Base-by-base conservation (phyloP, 2,329 filamentous ascomycete genomes). In the Exserohilum turcica region DNA sequence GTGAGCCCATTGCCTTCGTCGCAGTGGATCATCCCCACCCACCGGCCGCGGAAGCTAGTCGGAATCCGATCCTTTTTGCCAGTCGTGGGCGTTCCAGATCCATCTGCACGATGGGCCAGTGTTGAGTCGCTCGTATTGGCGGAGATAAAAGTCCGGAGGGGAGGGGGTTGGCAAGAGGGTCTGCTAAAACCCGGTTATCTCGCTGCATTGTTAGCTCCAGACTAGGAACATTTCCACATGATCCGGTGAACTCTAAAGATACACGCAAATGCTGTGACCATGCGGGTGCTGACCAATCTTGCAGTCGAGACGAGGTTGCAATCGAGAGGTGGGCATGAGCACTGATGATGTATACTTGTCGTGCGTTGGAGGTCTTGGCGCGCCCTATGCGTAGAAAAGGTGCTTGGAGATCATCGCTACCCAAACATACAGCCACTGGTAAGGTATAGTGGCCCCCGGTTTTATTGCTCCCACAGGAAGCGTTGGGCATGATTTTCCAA, bases 1-100 rank as follows among this genome's bases (percentile, higher is more conserved):
- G 52, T 38, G 28, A 51, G 44, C 47, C 27, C 33, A 24, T 24
- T 33, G 13, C 27, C 33, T 5, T 24, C 29, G 13, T 40, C 16
- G 24, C 31, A 28, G 35, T 36, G 32, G 19, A 57, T 28, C 21
- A 13, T 46, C 48, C 40, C 51, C 57, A 47, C 38, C 35, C 59
- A 38, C 57, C 61, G 63, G 61, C 59, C 59, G 63, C 61, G 63
- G 63, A 65, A 37, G 29, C 63, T 64, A 65, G 48, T 50, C 45
- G 4, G 19, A 18, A 40, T 43, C 7, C 43, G 48, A 38, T 32
- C 6, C 18, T 43, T n/a, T n/a, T 33, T 10, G 40, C 29, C 4
- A 27, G 37, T n/a, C 15, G 45, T 24, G 21, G 33, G 33, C 5
- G 10, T 24, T 29, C 24, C 27, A 16, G 12, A 16, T 45, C 32